Base-by-base conservation (phyloP, 2,329 filamentous ascomycete genomes). In the Paracoccidioides lutzii region DNA sequence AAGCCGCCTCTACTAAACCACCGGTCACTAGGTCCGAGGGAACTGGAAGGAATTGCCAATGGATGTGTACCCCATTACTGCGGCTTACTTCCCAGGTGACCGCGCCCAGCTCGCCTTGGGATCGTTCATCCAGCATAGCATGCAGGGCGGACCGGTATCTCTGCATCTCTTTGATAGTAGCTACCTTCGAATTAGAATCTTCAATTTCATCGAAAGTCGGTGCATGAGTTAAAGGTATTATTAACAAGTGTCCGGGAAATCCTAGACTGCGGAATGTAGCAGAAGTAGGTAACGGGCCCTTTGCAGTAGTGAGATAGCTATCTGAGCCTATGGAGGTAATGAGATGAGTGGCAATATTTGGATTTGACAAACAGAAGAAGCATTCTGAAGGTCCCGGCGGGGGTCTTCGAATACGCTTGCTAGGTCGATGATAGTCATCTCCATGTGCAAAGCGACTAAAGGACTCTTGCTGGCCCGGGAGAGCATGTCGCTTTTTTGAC, bases 41-140 rank as follows among this genome's bases (percentile, higher is more conserved):
- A 0, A 94, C 76, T 0, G 93, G 89, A 35, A 97, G 74, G 62
- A 94, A 86, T 71, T 98, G 94, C 93, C 90, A 96, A 66, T 97
- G 91, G 1, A 85, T 79, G 67, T 98, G 93, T 55, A 97, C 83
- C 55, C 93, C 89, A 53, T 81, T 80, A 4, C 77, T 78, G 52
- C 90, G 84, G 66, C 84, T 91, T 64, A 98, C 90, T 72, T 97
- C 93, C 83, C 89, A 98, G 0, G 89, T 93, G 1, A 97, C 86
- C 2, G 84, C 81, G 14, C 91, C 93, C 0, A 96, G 81, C 69
- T 72, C n/a, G 75, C 73, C 64, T 8, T 67, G 66, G 30, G 73
- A 68, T 51, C 68, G 70, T 10, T 64, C 58, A 14, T 64, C 65
- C 10, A 96, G 76, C 87, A 96, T 95, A 48, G 77, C 77, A 66